Evolutionary conservation across 805 yeast species (phyloP).

Genomic region (Candida boleticola): DNA sequence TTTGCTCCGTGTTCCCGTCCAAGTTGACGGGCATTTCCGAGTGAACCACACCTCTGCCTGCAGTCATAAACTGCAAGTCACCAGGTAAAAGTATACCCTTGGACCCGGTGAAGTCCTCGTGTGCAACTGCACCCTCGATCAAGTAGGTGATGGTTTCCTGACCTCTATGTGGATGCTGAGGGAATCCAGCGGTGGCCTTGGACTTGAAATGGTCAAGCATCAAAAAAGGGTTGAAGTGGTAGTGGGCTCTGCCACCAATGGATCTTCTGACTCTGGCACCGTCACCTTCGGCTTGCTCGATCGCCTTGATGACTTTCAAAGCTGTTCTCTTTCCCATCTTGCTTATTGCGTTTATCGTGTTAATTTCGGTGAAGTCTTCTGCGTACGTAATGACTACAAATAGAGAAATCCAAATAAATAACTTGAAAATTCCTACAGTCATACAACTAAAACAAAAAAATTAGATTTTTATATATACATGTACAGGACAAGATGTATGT

Average conservation of each 20-base stretch:
- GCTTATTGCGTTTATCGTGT: too few species aligned
- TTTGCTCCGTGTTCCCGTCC: constrained; percentile 64
- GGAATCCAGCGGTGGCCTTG: constrained; percentile 46
- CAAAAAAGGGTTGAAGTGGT: constrained; percentile 79
- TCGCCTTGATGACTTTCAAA: constrained; percentile 41
- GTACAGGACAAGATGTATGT: too few species aligned
- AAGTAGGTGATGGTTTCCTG: constrained; percentile 37
- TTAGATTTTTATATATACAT: too few species aligned
- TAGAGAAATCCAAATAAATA: too few species aligned
- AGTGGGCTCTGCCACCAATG: constrained; percentile 63
- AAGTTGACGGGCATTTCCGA: constrained; percentile 66
- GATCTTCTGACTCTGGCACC: constrained; percentile 87
- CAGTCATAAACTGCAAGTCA: constrained; percentile 25
- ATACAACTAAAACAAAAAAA: too few species aligned
- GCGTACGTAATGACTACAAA: too few species aligned
- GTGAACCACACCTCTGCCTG: constrained; percentile 22
- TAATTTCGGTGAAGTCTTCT: too few species aligned
- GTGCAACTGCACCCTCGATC: constrained; percentile 34
- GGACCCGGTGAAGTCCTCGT: constrained; percentile 28
- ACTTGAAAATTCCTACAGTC: too few species aligned
- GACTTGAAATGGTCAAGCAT: constrained; percentile 78
- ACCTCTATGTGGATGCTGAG: constrained; percentile 41
- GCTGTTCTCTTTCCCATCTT: constrained; percentile 27
- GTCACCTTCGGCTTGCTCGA: constrained; percentile 78
- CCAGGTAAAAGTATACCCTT: constrained; percentile 21